Evolutionary conservation across 108 stramenopile species (phyloP).

Genomic region (Discostella pseudostelligera): DNA sequence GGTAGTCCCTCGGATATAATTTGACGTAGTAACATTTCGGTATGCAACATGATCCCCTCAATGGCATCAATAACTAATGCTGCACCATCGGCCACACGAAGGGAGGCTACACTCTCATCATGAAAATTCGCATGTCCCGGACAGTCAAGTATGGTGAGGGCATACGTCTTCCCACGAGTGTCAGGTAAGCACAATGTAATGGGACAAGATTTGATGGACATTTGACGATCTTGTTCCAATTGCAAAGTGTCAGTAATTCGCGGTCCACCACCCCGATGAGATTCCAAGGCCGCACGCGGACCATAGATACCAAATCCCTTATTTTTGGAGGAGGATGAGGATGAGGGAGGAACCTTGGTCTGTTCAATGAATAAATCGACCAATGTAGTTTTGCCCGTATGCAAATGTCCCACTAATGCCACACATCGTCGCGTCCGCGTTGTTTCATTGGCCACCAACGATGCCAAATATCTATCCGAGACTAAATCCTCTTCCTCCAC

Average conservation of each 20-base stretch:
- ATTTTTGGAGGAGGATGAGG: too few species aligned
- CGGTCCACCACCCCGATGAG: conserved; percentile 48
- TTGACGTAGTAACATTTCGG: conserved; percentile 84
- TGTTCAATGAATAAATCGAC: conserved; percentile 85
- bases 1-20: conserved; percentile 81
- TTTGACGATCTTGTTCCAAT: conserved; percentile 92
- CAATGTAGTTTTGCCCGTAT: conserved; percentile 94
- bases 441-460: conserved; percentile 69
- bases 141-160: conserved; percentile 90
- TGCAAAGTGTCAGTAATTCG: conserved; percentile 86
- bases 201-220: conserved; percentile 91
- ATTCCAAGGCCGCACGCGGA: conserved; percentile 38
- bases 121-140: conserved; percentile 96
- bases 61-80: conserved; percentile 93
- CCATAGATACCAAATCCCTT: conserved; percentile 42
- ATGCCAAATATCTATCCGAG: conserved; percentile 60
- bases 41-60: conserved; percentile 95
- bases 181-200: conserved; percentile 81
- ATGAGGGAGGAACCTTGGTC: conserved; percentile 34
- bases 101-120: conserved; percentile 91
- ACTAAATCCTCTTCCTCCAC: conserved; percentile 36
- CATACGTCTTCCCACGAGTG: conserved; percentile 86
- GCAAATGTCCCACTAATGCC: conserved; percentile 93
- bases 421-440: conserved; percentile 76
- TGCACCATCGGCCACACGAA: conserved; percentile 85